phyloP scores from a whole-genome alignment of 371 early-diverging fungal genomes.

The Blakeslea trispora region DNA sequence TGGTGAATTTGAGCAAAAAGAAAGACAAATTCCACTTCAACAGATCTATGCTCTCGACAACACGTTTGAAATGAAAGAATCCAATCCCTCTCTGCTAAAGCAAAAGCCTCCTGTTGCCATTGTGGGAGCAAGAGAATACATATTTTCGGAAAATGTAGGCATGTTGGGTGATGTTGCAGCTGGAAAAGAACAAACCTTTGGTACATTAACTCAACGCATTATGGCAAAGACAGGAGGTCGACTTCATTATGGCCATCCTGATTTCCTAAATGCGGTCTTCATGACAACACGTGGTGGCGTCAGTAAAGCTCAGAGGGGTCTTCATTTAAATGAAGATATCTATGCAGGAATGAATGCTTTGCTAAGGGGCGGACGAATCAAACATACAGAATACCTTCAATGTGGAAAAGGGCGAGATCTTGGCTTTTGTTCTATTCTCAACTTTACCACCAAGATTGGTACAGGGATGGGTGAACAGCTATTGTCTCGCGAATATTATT shows the following conservation, averaged over 20 bases:
- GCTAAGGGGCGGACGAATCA: constrained; percentile 84
- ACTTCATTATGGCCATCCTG: constrained; percentile 90
- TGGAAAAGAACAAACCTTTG: constrained; percentile 89
- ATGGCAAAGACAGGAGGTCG: constrained; percentile 83
- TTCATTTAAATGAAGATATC: constrained; percentile 92
- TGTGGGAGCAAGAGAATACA: constrained; percentile 89
- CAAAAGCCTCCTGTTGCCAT: constrained; percentile 72
- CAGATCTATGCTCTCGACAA: constrained; percentile 30
- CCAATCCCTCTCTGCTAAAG: neutral
- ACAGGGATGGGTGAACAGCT: constrained; percentile 93
- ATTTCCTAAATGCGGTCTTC: constrained; percentile 85
- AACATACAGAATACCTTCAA: constrained; percentile 90
- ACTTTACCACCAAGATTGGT: constrained; percentile 89
- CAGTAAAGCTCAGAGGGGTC: constrained; percentile 87
- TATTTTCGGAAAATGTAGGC: constrained; percentile 88
- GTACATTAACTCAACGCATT: constrained; percentile 87
- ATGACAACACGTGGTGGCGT: constrained; percentile 89
- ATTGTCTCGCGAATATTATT: constrained; percentile 88
- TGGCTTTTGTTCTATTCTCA: constrained; percentile 86
- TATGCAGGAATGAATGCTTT: constrained; percentile 92
- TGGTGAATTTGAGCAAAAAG: constrained; percentile 79
- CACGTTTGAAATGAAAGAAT: neutral
- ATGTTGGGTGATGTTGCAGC: constrained; percentile 89
- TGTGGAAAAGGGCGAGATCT: constrained; percentile 92
- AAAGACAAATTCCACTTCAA: constrained; percentile 42